Evolutionary conservation across 164 flowering plant genomes (phyloP), one percentile per base, ranked within the genome.

Genomic region (Nelumbo lutea): DNA sequence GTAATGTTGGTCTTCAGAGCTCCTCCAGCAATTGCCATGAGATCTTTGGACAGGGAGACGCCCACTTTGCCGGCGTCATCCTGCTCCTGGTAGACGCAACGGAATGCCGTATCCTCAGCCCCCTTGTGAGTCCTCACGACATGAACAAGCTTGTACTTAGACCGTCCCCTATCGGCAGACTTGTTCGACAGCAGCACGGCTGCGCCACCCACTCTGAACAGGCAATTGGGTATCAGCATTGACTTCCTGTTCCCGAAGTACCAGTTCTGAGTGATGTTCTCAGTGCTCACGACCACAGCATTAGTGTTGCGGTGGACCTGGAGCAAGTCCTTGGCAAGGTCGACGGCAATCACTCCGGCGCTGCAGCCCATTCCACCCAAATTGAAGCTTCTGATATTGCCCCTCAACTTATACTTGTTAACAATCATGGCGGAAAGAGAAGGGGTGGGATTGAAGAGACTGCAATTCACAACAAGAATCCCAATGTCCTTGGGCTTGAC

Each of bases 151-250:
- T 45, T 44, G 67, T 74, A 74, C 62, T 70, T 74, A 40, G 73
- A 73, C 14, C 70, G 66, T 42, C 52, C 9, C 27, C 48, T 9
- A 14, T 75, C 77, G 5, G 15, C 8, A 5, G 62, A 41, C 41
- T 47, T 62, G 65, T 79, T 79, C 3, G 79, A 73, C 2, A 76
- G 75, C 10, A 79, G 63, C 47, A 79, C 57, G 3, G 77, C 77
- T 1, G 77, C 73, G 39, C 76, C 77, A 27, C 82, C 79, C 0
- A 53, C 57, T 10, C 57, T 14, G 4, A 53, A 53, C 15, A 53
- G 57, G n/a, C 57, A 53, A 53, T 53, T 53, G 14, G 57, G 57
- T 53, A 53, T 53, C 57, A 53, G 14, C 57, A 53, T 53, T 3
- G 57, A 53, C 14, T 53, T 53, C n/a, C 4, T 53, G 57, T 53